Conservation (phyloP, 2,329 filamentous ascomycete genomes). For the Stagonosporopsis chrysanthemi region DNA sequence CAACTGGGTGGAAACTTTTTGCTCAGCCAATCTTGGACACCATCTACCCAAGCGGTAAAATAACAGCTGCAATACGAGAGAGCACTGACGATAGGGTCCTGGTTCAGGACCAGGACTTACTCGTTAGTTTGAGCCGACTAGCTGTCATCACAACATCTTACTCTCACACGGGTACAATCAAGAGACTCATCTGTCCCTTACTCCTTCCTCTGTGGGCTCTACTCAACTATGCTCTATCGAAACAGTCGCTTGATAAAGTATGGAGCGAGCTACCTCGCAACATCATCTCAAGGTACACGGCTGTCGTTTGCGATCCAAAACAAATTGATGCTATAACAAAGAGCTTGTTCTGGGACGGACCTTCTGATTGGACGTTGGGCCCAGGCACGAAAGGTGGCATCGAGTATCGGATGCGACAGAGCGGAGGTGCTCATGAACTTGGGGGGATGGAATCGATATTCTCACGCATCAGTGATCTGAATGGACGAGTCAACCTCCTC, state of each 20-base stretch:
- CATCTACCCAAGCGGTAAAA: conserved; percentile 56
- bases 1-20: conserved; percentile 67
- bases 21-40: conserved; percentile 64
- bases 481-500: conserved; percentile 35
- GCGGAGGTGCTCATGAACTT: conserved; percentile 75
- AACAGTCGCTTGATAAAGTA: conserved; percentile 33
- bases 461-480: conserved; percentile 52
- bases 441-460: conserved; percentile 74
- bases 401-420: conserved; percentile 58
- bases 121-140: conserved; percentile 62
- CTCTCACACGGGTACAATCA: conserved; percentile 71
- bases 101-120: conserved; percentile 58
- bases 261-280: conserved; percentile 35
- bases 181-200: conserved; percentile 66
- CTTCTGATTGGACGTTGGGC: conserved; percentile 62
- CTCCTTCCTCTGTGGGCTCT: conserved; percentile 70
- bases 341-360: conserved; percentile 65
- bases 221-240: conserved; percentile 58
- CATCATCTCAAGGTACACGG: conserved; percentile 58
- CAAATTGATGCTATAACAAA: conserved; percentile 60
- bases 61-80: conserved; percentile 47
- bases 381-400: conserved; percentile 58
- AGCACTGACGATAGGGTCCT: conserved; percentile 59
- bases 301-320: conserved; percentile 61
- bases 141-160: conserved; percentile 67